phyloP scores from a whole-genome alignment of 495 filamentous ascomycete species.

The Extremus antarcticus region DNA sequence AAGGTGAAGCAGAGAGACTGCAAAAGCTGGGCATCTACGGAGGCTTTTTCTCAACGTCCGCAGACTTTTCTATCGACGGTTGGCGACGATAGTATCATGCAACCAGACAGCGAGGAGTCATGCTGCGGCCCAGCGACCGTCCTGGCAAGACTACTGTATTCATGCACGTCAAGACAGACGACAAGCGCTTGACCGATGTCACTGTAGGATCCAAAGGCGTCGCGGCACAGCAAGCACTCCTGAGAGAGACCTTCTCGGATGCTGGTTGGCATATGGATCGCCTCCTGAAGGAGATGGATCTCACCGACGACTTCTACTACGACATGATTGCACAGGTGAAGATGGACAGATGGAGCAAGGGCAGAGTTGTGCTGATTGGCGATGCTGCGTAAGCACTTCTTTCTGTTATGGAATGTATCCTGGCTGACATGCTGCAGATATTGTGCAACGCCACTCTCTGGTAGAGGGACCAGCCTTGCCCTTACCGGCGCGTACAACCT shows the following conservation, averaged over 20 bases:
- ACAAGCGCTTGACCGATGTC: not conserved
- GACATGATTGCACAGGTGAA: slow-evolving; percentile 15
- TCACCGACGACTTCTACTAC: slow-evolving; percentile 12
- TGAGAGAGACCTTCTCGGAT: slow-evolving; percentile 1
- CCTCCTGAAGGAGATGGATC: slow-evolving; percentile 3
- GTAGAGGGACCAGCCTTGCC: slow-evolving; percentile 26
- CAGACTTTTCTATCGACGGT: not conserved
- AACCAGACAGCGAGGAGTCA: slow-evolving; percentile 11
- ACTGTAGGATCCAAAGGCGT: slow-evolving; percentile 4
- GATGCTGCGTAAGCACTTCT: slow-evolving; percentile 20
- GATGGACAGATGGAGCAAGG: slow-evolving; percentile 1
- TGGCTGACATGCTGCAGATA: slow-evolving; percentile 7
- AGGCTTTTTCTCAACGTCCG: slow-evolving; percentile 14
- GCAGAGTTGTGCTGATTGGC: slow-evolving; percentile 19
- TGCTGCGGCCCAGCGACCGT: slow-evolving; percentile 14
- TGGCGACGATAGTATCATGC: slow-evolving; percentile 21
- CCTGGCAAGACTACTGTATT: not conserved
- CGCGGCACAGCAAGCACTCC: slow-evolving; percentile 5
- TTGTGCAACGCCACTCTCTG: slow-evolving; percentile 23
- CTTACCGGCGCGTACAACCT: slow-evolving; percentile 22
- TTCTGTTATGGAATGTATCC: not conserved
- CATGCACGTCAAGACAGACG: not conserved
- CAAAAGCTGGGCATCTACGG: slow-evolving; percentile 11
- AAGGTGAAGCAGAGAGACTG: slow-evolving; percentile 7
- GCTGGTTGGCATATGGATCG: not conserved